phyloP scores from a whole-genome alignment of 257 asterid genomes.

The Buddleja alternifolia region DNA sequence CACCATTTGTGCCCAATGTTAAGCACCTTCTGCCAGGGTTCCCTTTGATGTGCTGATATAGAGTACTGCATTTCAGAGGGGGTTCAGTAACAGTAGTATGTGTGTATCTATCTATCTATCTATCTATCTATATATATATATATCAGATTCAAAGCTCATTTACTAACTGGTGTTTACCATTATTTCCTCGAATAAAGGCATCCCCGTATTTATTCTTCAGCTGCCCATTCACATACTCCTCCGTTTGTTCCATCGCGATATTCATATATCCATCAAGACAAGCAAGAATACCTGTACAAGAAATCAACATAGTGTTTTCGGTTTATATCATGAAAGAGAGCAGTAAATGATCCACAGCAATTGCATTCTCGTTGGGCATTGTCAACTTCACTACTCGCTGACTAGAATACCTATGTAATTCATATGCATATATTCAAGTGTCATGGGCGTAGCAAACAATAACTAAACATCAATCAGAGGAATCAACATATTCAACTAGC shows the following conservation, averaged over 20 bases:
- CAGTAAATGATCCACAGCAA: neutral
- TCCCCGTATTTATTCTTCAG: constrained; percentile 95
- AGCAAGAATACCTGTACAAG: constrained; percentile 77
- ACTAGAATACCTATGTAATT: neutral
- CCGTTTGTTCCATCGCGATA: constrained; percentile 98
- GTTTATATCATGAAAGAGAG: neutral
- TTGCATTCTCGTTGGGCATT: neutral
- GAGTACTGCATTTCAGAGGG: constrained; percentile 62
- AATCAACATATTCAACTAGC: neutral
- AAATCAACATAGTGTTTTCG: neutral
- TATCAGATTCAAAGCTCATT: neutral
- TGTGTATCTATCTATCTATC: too few species aligned
- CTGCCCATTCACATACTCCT: constrained; percentile 97
- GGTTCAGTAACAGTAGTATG: too few species aligned
- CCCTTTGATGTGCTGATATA: constrained; percentile 96
- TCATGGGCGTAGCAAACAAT: neutral
- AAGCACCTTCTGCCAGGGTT: constrained; percentile 84
- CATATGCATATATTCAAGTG: neutral
- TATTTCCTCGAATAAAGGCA: constrained; percentile 96
- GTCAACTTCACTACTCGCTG: neutral
- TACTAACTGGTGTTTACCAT: constrained; percentile 52
- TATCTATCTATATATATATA: too few species aligned
- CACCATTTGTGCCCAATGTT: too few species aligned
- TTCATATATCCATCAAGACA: constrained; percentile 98
- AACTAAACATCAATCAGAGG: neutral